A percentile compares a stretch with the other conserved stretches of the same genome.
Conservation (phyloP, 306 rosid genomes). For the Cicer arietinum region DNA sequence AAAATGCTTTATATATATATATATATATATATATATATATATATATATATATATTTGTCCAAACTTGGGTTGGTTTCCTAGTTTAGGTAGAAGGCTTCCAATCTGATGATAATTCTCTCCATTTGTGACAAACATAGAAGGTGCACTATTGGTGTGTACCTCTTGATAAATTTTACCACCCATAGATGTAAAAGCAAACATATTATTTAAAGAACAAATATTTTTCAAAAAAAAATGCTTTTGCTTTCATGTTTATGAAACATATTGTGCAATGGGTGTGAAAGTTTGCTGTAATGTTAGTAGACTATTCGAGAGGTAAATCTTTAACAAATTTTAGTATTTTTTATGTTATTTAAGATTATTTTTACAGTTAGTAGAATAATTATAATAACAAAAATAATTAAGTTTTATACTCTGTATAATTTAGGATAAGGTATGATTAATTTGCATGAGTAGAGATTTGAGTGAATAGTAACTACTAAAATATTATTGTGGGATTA, state of each 20-base stretch:
- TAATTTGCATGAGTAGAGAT: too few species aligned
- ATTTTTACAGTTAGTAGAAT: too few species aligned
- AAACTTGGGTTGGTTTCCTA: not conserved
- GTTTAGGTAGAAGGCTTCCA: not conserved
- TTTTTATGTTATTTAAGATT: too few species aligned
- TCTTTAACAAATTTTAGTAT: too few species aligned
- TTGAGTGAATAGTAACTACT: too few species aligned
- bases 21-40: not conserved
- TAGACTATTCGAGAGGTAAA: too few species aligned
- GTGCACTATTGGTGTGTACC: not conserved
- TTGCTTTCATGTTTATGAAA: not conserved
- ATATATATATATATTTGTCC: not conserved
- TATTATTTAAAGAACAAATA: not conserved
- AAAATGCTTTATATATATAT: not conserved
- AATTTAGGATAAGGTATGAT: too few species aligned
- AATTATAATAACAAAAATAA: too few species aligned
- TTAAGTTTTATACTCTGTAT: too few species aligned
- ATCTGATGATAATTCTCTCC: not conserved
- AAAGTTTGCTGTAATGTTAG: too few species aligned
- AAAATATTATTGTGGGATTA: too few species aligned
- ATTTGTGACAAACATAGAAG: not conserved
- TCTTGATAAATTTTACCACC: not conserved
- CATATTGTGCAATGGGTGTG: too few species aligned
- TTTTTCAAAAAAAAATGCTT: not conserved
- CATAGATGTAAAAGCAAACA: not conserved